These are phyloP conservation scores for Brassica juncea DNA, from an alignment of 345 rosid genomes.

Conservation along the genomic window DNA sequence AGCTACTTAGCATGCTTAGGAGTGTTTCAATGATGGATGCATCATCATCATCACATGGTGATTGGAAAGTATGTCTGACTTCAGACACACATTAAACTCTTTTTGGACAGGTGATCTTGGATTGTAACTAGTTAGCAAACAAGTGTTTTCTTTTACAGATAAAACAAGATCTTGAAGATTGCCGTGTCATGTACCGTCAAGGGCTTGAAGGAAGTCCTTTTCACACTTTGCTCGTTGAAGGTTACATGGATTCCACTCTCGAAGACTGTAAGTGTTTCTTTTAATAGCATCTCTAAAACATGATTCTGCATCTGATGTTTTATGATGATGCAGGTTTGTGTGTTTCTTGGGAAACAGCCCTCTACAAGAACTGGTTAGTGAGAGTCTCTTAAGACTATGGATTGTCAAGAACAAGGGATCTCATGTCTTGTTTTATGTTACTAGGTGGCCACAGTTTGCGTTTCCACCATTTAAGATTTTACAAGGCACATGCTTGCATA, in stretches of 20 bases:
- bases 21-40: constrained; percentile 45
- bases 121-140: constrained; percentile 13
- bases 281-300: not conserved
- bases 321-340: constrained; percentile 36
- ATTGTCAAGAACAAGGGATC: not conserved
- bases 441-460: constrained; percentile 91
- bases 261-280: constrained; percentile 62
- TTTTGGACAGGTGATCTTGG: not conserved
- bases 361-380: constrained; percentile 40
- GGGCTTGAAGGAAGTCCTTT: constrained; percentile 84
- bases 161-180: constrained; percentile 78
- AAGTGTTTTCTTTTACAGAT: constrained; percentile 50
- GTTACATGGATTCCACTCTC: constrained; percentile 82
- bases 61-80: constrained; percentile 76
- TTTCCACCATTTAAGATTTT: constrained; percentile 74
- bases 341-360: constrained; percentile 39
- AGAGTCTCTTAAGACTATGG: not conserved
- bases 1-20: constrained; percentile 76
- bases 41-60: constrained; percentile 45
- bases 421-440: constrained; percentile 1
- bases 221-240: constrained; percentile 90
- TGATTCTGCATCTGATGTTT: not conserved
- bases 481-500: constrained; percentile 57
- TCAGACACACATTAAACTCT: not conserved
- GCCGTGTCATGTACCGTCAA: constrained; percentile 90